phyloP scores from a whole-genome alignment of 306 rosid species.

The Fragaria nilgerrensis region DNA sequence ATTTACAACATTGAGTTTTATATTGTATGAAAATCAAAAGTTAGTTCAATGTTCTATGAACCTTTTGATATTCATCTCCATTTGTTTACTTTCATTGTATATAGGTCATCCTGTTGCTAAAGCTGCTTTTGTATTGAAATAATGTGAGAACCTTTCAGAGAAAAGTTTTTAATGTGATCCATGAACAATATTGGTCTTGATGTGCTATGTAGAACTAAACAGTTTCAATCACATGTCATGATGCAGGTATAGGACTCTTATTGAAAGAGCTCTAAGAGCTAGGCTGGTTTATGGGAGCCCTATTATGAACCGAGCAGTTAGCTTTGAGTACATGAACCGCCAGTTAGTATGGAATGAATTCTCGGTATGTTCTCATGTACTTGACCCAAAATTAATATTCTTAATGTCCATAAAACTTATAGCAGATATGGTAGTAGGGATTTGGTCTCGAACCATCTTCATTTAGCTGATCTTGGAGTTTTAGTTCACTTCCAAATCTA shows the following conservation, averaged over 20 bases:
- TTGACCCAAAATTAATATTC: background rate
- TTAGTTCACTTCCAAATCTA: background rate
- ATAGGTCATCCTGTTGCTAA: slow-evolving; percentile 14
- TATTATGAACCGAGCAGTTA: slow-evolving; percentile 94
- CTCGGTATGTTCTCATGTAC: slow-evolving; percentile 54
- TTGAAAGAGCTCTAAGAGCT: slow-evolving; percentile 87
- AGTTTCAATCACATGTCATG: slow-evolving; percentile 16
- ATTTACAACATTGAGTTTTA: too few relatives aligned
- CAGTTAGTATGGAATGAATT: slow-evolving; percentile 99
- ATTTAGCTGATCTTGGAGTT: background rate
- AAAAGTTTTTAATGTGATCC: slow-evolving; percentile 18
- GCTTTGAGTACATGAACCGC: slow-evolving; percentile 99
- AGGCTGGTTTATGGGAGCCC: slow-evolving; percentile 98
- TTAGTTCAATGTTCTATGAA: background rate
- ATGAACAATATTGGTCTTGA: slow-evolving; percentile 4
- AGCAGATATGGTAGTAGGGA: background rate
- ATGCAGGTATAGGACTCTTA: slow-evolving; percentile 86
- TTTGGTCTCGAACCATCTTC: background rate
- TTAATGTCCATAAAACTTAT: background rate
- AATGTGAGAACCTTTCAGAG: slow-evolving; percentile 8
- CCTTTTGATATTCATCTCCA: slow-evolving; percentile 1
- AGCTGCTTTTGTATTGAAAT: slow-evolving; percentile 12
- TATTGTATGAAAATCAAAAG: background rate
- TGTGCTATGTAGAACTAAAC: slow-evolving; percentile 16
- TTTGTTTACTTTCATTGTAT: slow-evolving; percentile 8